Base-by-base conservation (phyloP, 1,284 basidiomycete species). In the Trametes hirsuta region DNA sequence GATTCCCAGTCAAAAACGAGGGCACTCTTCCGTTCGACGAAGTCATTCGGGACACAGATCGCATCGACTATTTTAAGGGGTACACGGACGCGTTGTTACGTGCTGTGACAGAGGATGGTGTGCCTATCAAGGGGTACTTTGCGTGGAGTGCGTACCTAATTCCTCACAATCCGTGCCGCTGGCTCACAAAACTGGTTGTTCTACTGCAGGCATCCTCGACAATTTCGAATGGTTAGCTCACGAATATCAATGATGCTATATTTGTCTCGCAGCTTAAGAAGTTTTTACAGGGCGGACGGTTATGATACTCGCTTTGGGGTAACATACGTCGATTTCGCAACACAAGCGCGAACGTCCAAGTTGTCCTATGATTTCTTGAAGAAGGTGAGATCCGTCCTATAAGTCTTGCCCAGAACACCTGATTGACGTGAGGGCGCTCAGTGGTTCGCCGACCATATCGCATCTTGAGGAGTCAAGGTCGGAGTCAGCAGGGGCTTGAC, bases 1-100 rank as follows among this genome's bases (percentile, higher is more conserved):
- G 89, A 0, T 91, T 89, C 68, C 79, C 88, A 1, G 84, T 85
- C 60, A 88, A 86, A 70, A 81, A 83, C 66, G 91, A 93, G 72
- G 77, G 81, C 67, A 69, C 67, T 12, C 77, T 85, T 62, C 67
- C 84, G 0, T 67, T 80, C 3, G 80, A 83, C 15, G 75, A 86
- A 41, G 88, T 85, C 41, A 67, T 85, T 44, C 77, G 87, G 53
- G 90, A 93, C 72, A 70, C 68, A 0, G 87, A 88, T 62, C 82
- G 90, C 12, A 78, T 90, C 22, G 79, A 84, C 52, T 92, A 90
- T 72, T 93, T 84, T 76, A 72, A 79, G 18, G 87, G 85, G 2
- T 86, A 88, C 62, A 83, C 86, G 9, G 71, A 80, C 18, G 84
- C 85, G 0, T 68, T 93, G 39, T 70, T 83, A 45, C 77, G 81